phyloP scores from a whole-genome alignment of 2,329 filamentous ascomycete species.

The Curvularia sp. region DNA sequence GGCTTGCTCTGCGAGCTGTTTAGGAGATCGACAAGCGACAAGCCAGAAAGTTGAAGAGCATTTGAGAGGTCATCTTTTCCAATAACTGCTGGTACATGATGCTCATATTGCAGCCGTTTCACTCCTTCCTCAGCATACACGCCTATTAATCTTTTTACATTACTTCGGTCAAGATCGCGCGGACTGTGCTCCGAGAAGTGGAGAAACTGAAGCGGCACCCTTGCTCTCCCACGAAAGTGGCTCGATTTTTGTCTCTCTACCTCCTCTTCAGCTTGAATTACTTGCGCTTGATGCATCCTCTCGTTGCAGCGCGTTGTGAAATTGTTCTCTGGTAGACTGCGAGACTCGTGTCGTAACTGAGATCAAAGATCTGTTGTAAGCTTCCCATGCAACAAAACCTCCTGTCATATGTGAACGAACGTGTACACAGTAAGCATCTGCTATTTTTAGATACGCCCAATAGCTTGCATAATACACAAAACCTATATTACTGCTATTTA shows the following conservation, averaged over 20 bases:
- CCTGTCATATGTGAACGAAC: not conserved
- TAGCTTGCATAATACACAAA: not conserved
- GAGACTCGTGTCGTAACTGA: not conserved
- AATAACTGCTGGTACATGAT: not conserved
- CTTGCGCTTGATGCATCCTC: not conserved
- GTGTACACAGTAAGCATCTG: not conserved
- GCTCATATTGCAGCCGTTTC: not conserved
- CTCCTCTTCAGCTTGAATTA: not conserved
- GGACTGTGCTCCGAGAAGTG: not conserved
- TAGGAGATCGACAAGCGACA: not conserved
- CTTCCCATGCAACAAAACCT: not conserved
- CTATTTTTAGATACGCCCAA: not conserved
- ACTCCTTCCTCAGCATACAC: not conserved
- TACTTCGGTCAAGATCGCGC: not conserved
- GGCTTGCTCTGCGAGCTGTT: not conserved
- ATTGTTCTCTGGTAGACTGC: not conserved
- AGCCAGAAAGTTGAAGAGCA: too few relatives aligned
- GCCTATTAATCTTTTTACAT: not conserved
- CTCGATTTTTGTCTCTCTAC: not conserved
- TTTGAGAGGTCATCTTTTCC: not conserved
- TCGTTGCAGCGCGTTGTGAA: not conserved
- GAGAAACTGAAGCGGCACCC: not conserved
- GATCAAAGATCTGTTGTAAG: not conserved
- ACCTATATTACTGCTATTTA: not conserved
- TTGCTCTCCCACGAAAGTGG: not conserved